These are phyloP conservation scores for Euryodendron excelsum DNA, from an alignment of 148 eudicot genomes.

Conservation along the genomic window DNA sequence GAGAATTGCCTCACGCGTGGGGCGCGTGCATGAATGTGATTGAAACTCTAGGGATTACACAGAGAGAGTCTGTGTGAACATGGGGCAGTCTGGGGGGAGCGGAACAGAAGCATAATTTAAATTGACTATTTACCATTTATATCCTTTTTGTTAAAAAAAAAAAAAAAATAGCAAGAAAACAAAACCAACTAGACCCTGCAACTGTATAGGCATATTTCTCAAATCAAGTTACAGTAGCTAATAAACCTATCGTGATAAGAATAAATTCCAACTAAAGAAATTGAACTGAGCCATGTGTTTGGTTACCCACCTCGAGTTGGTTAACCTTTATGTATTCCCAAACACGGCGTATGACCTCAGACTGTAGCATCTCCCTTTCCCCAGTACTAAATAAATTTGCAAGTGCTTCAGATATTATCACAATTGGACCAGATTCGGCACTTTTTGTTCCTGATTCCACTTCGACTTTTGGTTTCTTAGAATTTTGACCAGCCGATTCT, in stretches of 20 bases:
- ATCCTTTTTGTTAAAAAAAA: constrained; percentile 14
- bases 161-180: background rate
- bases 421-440: constrained; percentile 37
- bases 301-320: constrained; percentile 54
- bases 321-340: constrained; percentile 59
- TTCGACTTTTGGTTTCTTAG: constrained; percentile 46
- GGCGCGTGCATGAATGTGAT: no score
- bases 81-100: no score
- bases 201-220: background rate
- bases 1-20: no score
- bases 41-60: no score
- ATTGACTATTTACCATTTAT: background rate
- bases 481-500: constrained; percentile 39
- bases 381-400: constrained; percentile 53
- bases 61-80: no score
- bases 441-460: constrained; percentile 31
- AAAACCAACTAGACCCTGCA: background rate
- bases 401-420: constrained; percentile 58
- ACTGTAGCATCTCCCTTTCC: constrained; percentile 55
- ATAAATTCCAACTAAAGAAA: background rate
- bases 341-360: constrained; percentile 48
- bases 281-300: constrained; percentile 18
- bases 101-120: no score
- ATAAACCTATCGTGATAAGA: background rate
- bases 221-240: background rate